phyloP scores from a whole-genome alignment of 345 rosid genomes.

The Lepidium sativum region DNA sequence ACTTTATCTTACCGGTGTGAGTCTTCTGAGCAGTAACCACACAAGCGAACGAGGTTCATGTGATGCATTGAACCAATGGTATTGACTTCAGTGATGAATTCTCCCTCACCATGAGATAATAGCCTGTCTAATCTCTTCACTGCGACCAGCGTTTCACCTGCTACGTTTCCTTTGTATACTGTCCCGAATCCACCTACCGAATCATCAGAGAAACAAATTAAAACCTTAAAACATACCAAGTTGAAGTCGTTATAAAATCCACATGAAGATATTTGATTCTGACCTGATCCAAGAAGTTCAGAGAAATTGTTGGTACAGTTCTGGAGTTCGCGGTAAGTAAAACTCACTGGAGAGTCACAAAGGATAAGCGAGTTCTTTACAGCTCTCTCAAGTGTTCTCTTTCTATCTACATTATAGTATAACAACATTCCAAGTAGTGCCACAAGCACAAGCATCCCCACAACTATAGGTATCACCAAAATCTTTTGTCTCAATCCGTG shows the following conservation, averaged over 20 bases:
- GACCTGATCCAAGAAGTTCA: conserved; percentile 76
- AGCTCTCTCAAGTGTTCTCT: conserved; percentile 43
- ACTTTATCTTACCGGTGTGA: conserved; percentile 44
- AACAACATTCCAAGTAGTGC: conserved; percentile 56
- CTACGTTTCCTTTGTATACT: conserved; percentile 57
- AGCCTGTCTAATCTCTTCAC: conserved; percentile 65
- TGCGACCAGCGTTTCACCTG: conserved; percentile 38
- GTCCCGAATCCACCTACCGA: conserved; percentile 69
- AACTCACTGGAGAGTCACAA: conserved; percentile 60
- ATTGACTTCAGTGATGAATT: conserved; percentile 73
- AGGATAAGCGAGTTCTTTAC: conserved; percentile 44
- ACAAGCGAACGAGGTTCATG: conserved; percentile 62
- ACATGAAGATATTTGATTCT: neutral
- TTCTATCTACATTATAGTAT: conserved; percentile 54
- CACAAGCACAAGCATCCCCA: conserved; percentile 49
- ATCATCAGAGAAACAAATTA: neutral
- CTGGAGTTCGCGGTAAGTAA: conserved; percentile 65
- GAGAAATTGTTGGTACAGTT: conserved; percentile 57
- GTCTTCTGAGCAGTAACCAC: conserved; percentile 71
- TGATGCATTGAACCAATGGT: conserved; percentile 90
- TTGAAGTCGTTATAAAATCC: neutral
- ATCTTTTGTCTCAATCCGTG: conserved; percentile 32
- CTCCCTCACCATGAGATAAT: conserved; percentile 63
- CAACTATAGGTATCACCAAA: conserved; percentile 52
- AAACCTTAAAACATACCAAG: neutral